Conservation (phyloP, 139 green algal species). For the Volvox reticuliferus region DNA sequence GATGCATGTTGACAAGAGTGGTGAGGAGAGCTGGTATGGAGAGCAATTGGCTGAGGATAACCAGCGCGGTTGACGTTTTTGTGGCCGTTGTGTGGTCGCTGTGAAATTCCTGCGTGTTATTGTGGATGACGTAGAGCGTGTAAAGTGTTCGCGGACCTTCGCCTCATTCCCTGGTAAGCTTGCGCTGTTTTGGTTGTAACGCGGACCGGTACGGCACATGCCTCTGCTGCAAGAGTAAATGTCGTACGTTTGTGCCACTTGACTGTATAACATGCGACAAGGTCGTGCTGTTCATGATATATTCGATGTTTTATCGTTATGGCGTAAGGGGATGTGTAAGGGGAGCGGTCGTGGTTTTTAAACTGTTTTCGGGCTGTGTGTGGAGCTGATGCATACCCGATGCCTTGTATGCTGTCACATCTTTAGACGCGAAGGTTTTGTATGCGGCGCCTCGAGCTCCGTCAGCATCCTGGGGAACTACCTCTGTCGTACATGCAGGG, state of each 20-base stretch:
- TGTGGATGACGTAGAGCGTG: neutral
- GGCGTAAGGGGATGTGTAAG: too few species aligned
- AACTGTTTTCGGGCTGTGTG: too few species aligned
- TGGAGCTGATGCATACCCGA: too few species aligned
- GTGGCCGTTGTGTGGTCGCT: neutral
- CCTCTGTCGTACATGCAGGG: too few species aligned
- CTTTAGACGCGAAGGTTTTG: too few species aligned
- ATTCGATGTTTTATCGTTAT: neutral
- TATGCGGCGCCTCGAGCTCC: too few species aligned
- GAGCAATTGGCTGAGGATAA: neutral
- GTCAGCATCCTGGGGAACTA: too few species aligned
- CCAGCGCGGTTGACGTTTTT: neutral
- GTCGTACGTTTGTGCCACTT: neutral
- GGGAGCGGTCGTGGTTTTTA: too few species aligned
- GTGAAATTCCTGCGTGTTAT: neutral
- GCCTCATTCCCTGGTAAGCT: too few species aligned
- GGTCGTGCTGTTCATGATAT: neutral
- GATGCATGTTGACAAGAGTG: neutral
- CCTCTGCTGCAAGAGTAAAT: neutral
- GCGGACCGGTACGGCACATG: neutral
- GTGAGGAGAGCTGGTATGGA: neutral
- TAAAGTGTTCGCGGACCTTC: neutral
- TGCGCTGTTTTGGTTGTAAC: neutral
- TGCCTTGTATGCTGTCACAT: too few species aligned
- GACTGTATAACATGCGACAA: neutral